Evolutionary conservation across 805 yeast genomes (phyloP).

Genomic region (Blastobotrys americana): DNA sequence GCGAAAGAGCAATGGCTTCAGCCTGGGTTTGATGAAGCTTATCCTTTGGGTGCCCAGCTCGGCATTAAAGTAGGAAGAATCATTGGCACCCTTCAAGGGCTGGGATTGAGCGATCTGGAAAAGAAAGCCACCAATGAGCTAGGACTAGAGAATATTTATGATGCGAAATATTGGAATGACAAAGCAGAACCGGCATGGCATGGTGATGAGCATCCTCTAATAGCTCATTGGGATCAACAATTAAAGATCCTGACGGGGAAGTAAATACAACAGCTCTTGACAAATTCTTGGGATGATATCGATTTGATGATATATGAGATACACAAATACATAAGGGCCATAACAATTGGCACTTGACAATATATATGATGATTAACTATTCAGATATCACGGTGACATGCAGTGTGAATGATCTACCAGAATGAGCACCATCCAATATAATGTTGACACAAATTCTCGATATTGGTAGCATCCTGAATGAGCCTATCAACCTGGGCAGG

Average conservation of each 20-base stretch:
- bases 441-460: constrained; percentile 92
- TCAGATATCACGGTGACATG: too few relatives aligned
- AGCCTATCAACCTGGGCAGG: constrained; percentile 88
- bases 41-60: constrained; percentile 62
- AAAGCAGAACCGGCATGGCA: constrained; percentile 25
- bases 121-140: constrained; percentile 40
- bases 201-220: constrained; percentile 33
- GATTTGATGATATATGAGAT: too few relatives aligned
- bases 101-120: constrained; percentile 28
- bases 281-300: background rate
- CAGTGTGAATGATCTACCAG: too few relatives aligned
- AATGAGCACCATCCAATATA: constrained; percentile 99
- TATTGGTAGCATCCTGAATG: constrained; percentile 93
- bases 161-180: constrained; percentile 44
- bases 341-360: too few relatives aligned
- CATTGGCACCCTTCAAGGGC: constrained; percentile 46
- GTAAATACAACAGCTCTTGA: background rate
- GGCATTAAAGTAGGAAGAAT: constrained; percentile 63
- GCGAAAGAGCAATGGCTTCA: constrained; percentile 68
- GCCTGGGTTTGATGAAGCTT: constrained; percentile 74
- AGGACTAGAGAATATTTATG: constrained; percentile 50
- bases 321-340: too few relatives aligned
- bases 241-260: background rate
- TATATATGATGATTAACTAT: too few relatives aligned
- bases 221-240: constrained; percentile 40